Base-by-base conservation (phyloP, 768 basidiomycete genomes). In the Floccularia luteovirens region DNA sequence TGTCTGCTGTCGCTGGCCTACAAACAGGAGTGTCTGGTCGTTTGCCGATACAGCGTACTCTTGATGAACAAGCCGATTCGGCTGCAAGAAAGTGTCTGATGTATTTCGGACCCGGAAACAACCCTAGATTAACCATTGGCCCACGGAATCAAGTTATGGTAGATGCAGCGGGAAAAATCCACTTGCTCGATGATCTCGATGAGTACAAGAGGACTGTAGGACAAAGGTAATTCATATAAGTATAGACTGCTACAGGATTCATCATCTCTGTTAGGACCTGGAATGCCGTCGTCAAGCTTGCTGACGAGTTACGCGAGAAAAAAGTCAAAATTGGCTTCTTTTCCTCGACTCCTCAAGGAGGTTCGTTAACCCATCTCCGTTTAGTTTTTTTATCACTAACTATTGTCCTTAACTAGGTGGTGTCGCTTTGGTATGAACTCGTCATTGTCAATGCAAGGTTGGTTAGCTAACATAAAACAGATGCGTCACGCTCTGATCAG, bases 401-500 rank as follows among this genome's bases (percentile, higher is more conserved):
- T 45, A 47, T 45, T 48, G 39, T 46, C 45, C 54, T 41, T 57
- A n/a, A n/a, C n/a, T n/a, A 80, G 90, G 92, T 55, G 92, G 93
- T 57, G 93, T 97, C 45, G 93, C 93, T 31, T 77, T 97, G 36
- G 86, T 88, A 59, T 57, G 83, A 72, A 21, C 46, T 39, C 25
- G 48, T 35, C 53, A 44, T 56, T 42, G 47, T 48, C 37, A 40
- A 42, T 41, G 32, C 14, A 23, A 22, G 39, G 43, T 34, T 39
- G 33, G 44, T 43, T 44, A 22, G 31, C 41, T 27, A 35, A 21
- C 32, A 6, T 42, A 42, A 48, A 43, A 42, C 38, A 88, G 75
- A 94, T 97, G 90, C 80, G 92, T 49, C 92, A 96, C 61, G 90
- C 92, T 21, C 64, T 97, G 51, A 84, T 96, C 59, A 75, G 93